Conservation (phyloP, 139 green algal genomes). For the Haematococcus lacustris region DNA sequence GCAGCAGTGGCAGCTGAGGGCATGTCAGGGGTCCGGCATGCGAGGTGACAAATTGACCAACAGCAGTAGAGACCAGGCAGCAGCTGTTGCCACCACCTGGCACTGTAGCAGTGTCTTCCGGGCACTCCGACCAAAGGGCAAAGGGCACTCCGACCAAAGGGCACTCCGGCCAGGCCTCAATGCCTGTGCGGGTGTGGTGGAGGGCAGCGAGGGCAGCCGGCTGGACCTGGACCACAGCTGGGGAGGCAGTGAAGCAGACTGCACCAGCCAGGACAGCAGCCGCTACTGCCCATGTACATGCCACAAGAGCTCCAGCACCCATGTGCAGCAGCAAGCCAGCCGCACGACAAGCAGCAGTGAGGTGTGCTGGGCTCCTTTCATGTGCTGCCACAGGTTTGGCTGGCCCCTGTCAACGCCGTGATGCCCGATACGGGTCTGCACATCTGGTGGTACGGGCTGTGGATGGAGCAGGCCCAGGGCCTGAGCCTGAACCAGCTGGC, state of each 20-base stretch:
- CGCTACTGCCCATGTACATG: not conserved
- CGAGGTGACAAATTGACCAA: too few species aligned
- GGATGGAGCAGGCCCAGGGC: constrained; percentile 38
- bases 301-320: not conserved
- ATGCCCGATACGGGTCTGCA: constrained; percentile 27
- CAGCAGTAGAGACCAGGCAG: not conserved
- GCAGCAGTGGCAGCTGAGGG: too few species aligned
- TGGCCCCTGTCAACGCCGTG: constrained; percentile 34
- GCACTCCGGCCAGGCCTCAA: too few species aligned
- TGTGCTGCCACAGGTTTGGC: constrained; percentile 26
- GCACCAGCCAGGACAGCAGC: not conserved
- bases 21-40: not conserved
- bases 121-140: too few species aligned
- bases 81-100: too few species aligned
- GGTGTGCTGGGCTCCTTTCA: not conserved
- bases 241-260: too few species aligned
- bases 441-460: constrained; percentile 49
- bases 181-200: not conserved
- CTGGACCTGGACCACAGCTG: not conserved
- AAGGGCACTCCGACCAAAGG: too few species aligned
- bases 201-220: not conserved
- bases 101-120: too few species aligned
- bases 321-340: not conserved
- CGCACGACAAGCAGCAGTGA: too few species aligned
- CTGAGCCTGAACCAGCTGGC: constrained; percentile 39